Conservation (phyloP, 768 basidiomycete genomes). For the Pilatotrama ljubarskyi region DNA sequence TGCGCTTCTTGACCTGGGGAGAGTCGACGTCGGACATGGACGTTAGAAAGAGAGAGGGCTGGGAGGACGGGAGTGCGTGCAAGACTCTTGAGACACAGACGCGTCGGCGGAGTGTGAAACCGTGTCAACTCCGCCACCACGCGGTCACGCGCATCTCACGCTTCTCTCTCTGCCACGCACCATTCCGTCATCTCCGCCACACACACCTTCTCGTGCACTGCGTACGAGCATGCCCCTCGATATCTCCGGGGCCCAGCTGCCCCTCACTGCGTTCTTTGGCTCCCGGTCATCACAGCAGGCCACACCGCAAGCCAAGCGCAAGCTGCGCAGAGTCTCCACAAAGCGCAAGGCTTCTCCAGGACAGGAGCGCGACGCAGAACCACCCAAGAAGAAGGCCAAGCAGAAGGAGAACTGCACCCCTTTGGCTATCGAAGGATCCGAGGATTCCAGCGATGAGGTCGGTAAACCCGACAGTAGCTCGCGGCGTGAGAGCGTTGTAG, state of each 20-base stretch:
- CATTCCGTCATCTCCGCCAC: not conserved
- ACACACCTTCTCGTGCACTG: not conserved
- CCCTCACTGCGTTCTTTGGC: conserved; percentile 4
- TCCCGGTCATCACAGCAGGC: not conserved
- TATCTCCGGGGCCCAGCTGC: not conserved
- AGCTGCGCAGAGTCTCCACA: not conserved
- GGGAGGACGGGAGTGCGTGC: conserved; percentile 12
- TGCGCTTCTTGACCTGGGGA: conserved; percentile 54
- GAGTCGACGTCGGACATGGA: conserved; percentile 16
- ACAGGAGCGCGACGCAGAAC: not conserved
- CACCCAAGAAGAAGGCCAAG: conserved; percentile 20
- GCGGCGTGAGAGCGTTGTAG: not conserved
- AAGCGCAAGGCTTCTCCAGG: not conserved
- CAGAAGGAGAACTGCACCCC: conserved; percentile 19
- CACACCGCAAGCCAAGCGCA: not conserved
- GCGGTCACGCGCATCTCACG: conserved; percentile 13
- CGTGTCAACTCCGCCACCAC: conserved; percentile 42
- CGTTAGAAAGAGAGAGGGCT: not conserved
- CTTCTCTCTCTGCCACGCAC: not conserved
- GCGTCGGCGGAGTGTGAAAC: conserved; percentile 33
- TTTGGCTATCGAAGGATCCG: not conserved
- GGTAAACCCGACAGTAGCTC: not conserved
- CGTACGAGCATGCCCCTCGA: not conserved
- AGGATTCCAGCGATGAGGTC: not conserved
- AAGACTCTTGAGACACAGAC: conserved; percentile 22